Percentiles rank a stretch among this genome's conserved stretches.
Conservation (phyloP, 331 rosid genomes). For the Malus hybrid region DNA sequence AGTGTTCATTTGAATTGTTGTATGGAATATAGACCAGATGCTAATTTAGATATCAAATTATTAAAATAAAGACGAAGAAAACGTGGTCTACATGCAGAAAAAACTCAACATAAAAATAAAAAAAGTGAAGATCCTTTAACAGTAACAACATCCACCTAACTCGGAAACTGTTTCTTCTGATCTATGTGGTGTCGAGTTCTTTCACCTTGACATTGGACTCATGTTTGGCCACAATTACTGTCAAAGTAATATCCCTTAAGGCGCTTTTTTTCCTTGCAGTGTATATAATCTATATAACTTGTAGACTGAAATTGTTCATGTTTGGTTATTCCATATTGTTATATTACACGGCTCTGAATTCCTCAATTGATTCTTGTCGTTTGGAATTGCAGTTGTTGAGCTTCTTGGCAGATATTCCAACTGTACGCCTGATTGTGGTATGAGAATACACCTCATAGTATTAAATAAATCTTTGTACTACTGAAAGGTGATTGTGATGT, state of each 20-base stretch:
- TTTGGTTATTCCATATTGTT: background rate
- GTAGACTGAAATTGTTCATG: background rate
- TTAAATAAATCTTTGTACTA: background rate
- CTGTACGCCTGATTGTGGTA: conserved; percentile 90
- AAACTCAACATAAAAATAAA: background rate
- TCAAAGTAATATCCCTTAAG: background rate
- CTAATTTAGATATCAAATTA: background rate
- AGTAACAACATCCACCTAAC: background rate
- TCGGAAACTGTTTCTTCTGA: background rate
- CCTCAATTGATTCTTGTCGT: conserved; percentile 21
- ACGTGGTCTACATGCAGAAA: too few relatives aligned
- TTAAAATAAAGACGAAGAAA: too few relatives aligned
- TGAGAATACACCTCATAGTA: conserved; percentile 10
- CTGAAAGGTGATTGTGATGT: background rate
- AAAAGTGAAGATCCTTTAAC: background rate
- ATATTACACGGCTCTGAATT: conserved; percentile 3
- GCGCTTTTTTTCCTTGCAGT: background rate
- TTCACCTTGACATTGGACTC: background rate
- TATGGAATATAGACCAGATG: background rate
- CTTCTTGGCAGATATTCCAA: conserved; percentile 77
- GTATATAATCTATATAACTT: background rate
- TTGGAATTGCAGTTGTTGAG: conserved; percentile 70
- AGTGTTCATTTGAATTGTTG: background rate
- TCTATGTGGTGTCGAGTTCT: background rate
- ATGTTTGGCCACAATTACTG: background rate